Percentiles rank a stretch among this genome's conserved stretches.
These are phyloP conservation scores for Macrocybe gigantea DNA, from an alignment of 768 basidiomycete genomes.

Conservation along the genomic window DNA sequence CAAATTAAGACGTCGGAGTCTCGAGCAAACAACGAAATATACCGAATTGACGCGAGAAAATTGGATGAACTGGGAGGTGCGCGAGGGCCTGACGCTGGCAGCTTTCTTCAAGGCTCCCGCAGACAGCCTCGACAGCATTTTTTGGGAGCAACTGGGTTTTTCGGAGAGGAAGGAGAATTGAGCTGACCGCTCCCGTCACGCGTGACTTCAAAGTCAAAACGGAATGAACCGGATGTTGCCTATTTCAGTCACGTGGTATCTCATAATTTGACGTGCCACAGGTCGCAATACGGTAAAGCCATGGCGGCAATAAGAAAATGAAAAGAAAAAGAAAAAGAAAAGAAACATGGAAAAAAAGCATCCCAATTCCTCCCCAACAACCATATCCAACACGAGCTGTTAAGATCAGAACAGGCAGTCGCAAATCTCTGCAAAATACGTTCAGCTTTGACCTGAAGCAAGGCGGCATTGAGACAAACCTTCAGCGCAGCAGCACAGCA, in stretches of 20 bases:
- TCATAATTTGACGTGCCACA: constrained; percentile 12
- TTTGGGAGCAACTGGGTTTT: constrained; percentile 39
- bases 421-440: constrained; percentile 49
- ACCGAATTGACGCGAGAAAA: constrained; percentile 48
- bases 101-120: constrained; percentile 64
- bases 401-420: constrained; percentile 57
- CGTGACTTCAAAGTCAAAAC: constrained; percentile 28
- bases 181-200: constrained; percentile 35
- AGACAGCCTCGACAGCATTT: constrained; percentile 84
- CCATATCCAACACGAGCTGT: background rate
- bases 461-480: constrained; percentile 32
- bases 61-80: constrained; percentile 33
- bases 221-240: constrained; percentile 45
- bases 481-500: constrained; percentile 71
- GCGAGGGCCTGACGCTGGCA: constrained; percentile 39
- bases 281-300: background rate
- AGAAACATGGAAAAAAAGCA: background rate
- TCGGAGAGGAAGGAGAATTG: constrained; percentile 20
- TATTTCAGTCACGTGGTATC: constrained; percentile 24
- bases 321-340: background rate
- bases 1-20: constrained; percentile 12
- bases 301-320: background rate
- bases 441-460: background rate
- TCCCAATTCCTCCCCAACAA: no score
- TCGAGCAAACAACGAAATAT: constrained; percentile 11